A percentile compares a stretch with the other conserved stretches of the same genome.
These are phyloP conservation scores for Syzygium oleosum DNA, from an alignment of 345 rosid genomes.

Conservation along the genomic window DNA sequence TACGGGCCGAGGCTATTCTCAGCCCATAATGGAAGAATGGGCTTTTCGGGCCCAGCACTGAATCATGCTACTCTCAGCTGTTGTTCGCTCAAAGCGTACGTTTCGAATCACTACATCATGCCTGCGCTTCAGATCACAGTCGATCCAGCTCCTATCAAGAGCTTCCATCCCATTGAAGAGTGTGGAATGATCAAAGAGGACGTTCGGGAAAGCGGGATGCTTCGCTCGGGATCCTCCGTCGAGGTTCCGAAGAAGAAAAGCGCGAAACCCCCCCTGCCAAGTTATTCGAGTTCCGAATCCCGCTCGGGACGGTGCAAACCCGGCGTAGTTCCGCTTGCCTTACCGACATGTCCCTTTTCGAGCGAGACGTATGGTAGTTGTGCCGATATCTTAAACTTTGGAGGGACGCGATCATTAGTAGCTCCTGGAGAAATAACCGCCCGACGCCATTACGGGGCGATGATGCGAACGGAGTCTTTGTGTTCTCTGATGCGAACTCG, in stretches of 20 bases:
- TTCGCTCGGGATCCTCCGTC: neutral
- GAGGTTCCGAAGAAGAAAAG: too few species aligned
- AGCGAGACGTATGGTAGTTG: neutral
- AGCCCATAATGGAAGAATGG: neutral
- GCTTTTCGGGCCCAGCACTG: neutral
- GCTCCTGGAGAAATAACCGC: neutral
- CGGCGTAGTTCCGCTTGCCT: neutral
- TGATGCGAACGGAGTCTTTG: neutral
- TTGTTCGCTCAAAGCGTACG: too few species aligned
- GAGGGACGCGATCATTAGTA: neutral
- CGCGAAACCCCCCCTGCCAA: neutral
- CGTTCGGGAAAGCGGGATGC: neutral
- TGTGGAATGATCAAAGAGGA: neutral
- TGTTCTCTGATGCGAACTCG: neutral
- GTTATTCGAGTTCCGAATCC: neutral
- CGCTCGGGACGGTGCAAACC: neutral
- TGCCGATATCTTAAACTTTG: neutral
- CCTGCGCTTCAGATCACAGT: too few species aligned
- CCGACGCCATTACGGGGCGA: neutral
- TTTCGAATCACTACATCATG: too few species aligned
- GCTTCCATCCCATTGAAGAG: neutral
- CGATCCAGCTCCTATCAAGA: neutral
- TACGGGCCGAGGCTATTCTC: neutral
- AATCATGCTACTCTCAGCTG: neutral
- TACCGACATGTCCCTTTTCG: neutral